Base-by-base conservation (phyloP, 495 filamentous ascomycete species). In the Hypomontagnella submonticulosa region DNA sequence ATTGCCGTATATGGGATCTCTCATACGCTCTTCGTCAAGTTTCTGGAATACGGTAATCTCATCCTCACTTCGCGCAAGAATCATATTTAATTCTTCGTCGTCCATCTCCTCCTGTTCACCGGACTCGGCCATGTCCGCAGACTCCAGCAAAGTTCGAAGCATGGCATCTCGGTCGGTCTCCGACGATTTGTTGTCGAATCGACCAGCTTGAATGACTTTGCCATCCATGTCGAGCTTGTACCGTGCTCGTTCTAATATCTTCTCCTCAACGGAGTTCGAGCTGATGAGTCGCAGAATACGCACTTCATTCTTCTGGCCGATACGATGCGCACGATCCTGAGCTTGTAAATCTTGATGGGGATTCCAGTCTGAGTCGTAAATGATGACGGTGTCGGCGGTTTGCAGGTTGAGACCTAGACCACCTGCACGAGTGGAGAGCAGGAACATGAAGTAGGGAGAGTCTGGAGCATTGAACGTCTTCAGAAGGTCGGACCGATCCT, bases 281-380 rank as follows among this genome's bases (percentile, higher is more conserved):
- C 89, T 97, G 76, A 99, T 99, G 37, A 99, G 82, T 69, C 95
- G 87, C 63, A 99, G 79, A 71, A 99, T 99, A 27, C 95, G 91
- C 33, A 99, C 95, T 79, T 99, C 95, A 72, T 99, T 99, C 87
- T 99, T 99, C 76, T 99, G 95, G 49, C 95, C 95, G 66, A 99
- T 99, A 88, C 95, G 95, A 87, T 99, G 95, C 18, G 95, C 95
- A 87, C 95, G 94, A 88, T 99, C 95, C 75, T 99, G 95, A 27
- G 95, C 95, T 78, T 99, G 95, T 73, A 99, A 80, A 89, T 99
- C 95, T 78, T 99, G 95, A 77, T 98, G 95, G 70, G 95, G 95
- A 79, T 99, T 99, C 95, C 95, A 99, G 80, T 99, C 95, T 0
- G 95, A 99, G 76, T 99, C 95, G 77, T 96, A 99, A 66, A 99